phyloP scores from a whole-genome alignment of 805 yeast genomes.

The Ogataea saltuana region DNA sequence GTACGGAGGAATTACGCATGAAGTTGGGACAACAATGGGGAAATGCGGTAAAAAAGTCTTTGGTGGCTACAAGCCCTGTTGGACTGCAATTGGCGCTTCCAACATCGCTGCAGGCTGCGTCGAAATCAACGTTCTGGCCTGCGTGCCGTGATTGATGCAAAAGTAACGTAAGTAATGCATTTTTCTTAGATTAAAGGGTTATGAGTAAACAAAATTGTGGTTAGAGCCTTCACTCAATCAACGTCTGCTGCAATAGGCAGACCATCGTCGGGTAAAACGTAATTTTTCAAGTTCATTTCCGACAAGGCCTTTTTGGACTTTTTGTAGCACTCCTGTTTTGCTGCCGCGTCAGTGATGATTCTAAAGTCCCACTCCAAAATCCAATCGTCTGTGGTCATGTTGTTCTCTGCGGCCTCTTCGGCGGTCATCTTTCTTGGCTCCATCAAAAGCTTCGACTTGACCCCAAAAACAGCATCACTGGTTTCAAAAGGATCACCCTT shows the following conservation, averaged over 20 bases:
- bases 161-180: neutral
- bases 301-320: conserved; percentile 7
- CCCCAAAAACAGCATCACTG: conserved; percentile 16
- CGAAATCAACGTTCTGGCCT: conserved; percentile 15
- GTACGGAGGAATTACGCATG: conserved; percentile 18
- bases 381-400: conserved; percentile 7
- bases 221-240: too few relatives aligned
- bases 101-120: conserved; percentile 15
- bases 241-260: conserved; percentile 8
- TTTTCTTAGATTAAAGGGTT: too few relatives aligned
- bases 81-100: conserved; percentile 15
- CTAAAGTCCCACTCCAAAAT: conserved; percentile 11
- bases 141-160: conserved; percentile 6
- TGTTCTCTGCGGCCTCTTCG: conserved; percentile 6
- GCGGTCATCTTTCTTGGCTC: conserved; percentile 7
- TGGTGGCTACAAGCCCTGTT: conserved; percentile 17
- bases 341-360: conserved; percentile 6
- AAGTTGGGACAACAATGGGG: conserved; percentile 9
- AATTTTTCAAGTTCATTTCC: neutral
- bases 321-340: conserved; percentile 3
- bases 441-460: conserved; percentile 12
- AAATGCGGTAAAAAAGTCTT: conserved; percentile 10
- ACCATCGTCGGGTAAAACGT: conserved; percentile 2
- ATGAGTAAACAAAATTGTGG: too few relatives aligned
- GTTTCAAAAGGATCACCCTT: conserved; percentile 13